phyloP scores from a whole-genome alignment of 352 stramenopile species.

The Globisporangium orthogonon region DNA sequence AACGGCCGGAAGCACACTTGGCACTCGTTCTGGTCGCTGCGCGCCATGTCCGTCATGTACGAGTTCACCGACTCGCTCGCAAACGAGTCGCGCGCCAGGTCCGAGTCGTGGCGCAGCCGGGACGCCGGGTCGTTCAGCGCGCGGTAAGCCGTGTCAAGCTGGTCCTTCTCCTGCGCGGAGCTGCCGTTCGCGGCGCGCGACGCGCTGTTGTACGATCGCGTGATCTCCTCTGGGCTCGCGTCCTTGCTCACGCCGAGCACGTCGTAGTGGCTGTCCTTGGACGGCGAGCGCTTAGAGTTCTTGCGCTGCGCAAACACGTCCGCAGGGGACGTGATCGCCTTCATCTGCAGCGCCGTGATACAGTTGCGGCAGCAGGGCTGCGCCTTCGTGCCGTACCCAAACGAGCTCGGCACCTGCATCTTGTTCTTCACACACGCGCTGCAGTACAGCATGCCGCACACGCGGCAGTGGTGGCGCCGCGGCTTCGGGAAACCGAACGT shows the following conservation, averaged over 20 bases:
- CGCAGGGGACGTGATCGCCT: slow-evolving; percentile 78
- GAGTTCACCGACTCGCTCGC: slow-evolving; percentile 24
- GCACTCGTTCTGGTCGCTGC: slow-evolving; percentile 82
- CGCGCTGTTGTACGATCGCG: slow-evolving; percentile 71
- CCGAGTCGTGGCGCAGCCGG: slow-evolving; percentile 55
- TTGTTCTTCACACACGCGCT: slow-evolving; percentile 80
- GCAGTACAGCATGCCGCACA: slow-evolving; percentile 81
- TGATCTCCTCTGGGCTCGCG: slow-evolving; percentile 65
- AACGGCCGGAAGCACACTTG: slow-evolving; percentile 87
- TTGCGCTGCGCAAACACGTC: slow-evolving; percentile 84
- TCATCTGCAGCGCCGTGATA: slow-evolving; percentile 79
- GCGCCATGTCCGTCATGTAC: slow-evolving; percentile 69
- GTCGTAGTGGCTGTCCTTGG: slow-evolving; percentile 56
- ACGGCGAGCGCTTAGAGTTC: slow-evolving; percentile 35
- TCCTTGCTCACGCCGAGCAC: slow-evolving; percentile 64
- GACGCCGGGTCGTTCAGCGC: slow-evolving; percentile 58
- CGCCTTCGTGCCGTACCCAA: slow-evolving; percentile 68
- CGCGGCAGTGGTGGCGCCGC: slow-evolving; percentile 78
- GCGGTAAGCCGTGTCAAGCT: slow-evolving; percentile 76
- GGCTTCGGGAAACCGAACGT: slow-evolving; percentile 77
- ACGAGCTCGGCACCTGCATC: slow-evolving; percentile 70
- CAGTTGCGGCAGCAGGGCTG: slow-evolving; percentile 81
- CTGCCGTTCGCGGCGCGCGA: slow-evolving; percentile 54
- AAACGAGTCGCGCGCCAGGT: slow-evolving; percentile 44
- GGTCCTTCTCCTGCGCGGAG: slow-evolving; percentile 57